phyloP scores from a whole-genome alignment of 2,329 filamentous ascomycete genomes.

The Cercospora zeae-maydis region DNA sequence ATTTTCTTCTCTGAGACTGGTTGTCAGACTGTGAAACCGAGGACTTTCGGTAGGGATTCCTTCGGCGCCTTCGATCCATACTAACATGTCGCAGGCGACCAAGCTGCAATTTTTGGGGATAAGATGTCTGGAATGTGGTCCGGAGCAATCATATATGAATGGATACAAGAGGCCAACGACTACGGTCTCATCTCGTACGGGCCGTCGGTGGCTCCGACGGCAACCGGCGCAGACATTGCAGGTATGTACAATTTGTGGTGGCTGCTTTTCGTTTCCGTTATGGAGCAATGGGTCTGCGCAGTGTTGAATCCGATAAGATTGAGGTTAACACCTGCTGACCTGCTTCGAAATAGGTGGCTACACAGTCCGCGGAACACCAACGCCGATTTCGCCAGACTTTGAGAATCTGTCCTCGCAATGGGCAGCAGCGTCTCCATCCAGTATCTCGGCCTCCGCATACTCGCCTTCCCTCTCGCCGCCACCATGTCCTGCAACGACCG shows the following conservation, averaged over 20 bases:
- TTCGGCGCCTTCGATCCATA: neutral
- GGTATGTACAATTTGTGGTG: constrained; percentile 30
- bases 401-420: constrained; percentile 72
- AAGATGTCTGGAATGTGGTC: constrained; percentile 70
- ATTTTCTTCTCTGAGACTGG: constrained; percentile 90
- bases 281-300: neutral
- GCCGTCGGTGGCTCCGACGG: constrained; percentile 49
- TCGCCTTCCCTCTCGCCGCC: constrained; percentile 59
- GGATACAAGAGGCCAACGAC: constrained; percentile 78
- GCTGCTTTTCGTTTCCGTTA: neutral
- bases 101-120: constrained; percentile 69
- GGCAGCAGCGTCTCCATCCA: constrained; percentile 67
- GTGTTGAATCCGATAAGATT: neutral
- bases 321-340: neutral
- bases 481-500: constrained; percentile 66
- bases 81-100: constrained; percentile 50
- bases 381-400: constrained; percentile 72
- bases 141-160: constrained; percentile 82
- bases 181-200: constrained; percentile 80
- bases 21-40: constrained; percentile 64
- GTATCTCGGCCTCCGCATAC: constrained; percentile 65
- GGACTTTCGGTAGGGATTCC: constrained; percentile 50
- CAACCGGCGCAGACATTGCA: constrained; percentile 39
- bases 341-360: constrained; percentile 54
- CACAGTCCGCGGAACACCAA: constrained; percentile 68